Evolutionary conservation across 306 rosid species (phyloP), one percentile per base, ranked within the genome.

Genomic region (Prunus mira): DNA sequence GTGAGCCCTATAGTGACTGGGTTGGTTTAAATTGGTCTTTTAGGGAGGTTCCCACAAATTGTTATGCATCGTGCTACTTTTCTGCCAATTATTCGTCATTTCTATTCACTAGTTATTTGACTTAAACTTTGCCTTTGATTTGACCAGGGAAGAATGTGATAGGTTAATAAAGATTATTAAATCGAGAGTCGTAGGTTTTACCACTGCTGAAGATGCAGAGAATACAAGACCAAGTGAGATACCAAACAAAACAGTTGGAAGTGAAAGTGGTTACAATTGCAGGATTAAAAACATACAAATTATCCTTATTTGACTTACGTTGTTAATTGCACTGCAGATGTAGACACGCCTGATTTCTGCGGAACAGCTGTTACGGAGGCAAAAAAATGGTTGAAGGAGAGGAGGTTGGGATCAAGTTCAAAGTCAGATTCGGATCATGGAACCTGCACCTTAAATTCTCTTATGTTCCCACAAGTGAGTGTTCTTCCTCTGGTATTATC

Each of bases 131-230:
- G 14, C 68, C 65, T 79, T 85, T 85, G 84, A 82, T 75, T 81
- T 85, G 84, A 82, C 76, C 93, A 96, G 99, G 98, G 98, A 89
- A 74, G 99, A 96, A 85, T 84, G 88, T 78, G 89, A 86, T 63
- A 84, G 79, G 67, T 82, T 96, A 82, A 76, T 87, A 41, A 85
- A 84, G 76, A 89, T 91, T 71, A 87, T 92, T 76, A 86, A 86
- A 84, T 89, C 98, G 56, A 92, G 99, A 87, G 90, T 91, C 18
- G 83, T 91, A 68, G 93, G 87, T 51, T 77, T 78, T 80, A 81
- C 84, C 72, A 43, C 77, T 71, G 55, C 63, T 73, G 85, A 83
- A 71, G 86, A 61, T 63, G 86, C 60, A 12, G 83, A 83, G 67
- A 83, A 72, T 62, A 79, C 81, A 71, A 80, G 87, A 78, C 80